Evolutionary conservation across 2,329 filamentous ascomycete genomes (phyloP), one percentile per base, ranked within the genome.

Genomic region (Fusarium poae): DNA sequence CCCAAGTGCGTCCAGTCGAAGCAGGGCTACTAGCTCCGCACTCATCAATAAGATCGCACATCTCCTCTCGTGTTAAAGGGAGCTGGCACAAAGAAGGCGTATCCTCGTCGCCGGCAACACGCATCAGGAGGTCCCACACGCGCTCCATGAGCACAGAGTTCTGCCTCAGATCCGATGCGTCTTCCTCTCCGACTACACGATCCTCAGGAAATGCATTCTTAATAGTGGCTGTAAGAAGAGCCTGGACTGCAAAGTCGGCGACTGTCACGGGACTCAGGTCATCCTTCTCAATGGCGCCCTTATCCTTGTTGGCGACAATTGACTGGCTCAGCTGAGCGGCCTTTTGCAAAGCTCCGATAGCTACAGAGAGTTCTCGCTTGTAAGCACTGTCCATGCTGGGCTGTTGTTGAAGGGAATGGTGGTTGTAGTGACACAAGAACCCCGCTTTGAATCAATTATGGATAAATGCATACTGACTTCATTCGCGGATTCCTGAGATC

Each of bases 211-310:
- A 88, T 6, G 82, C 81, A 55, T 75, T 62, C 54, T 83, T 82
- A 59, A 88, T 77, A 3, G 83, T 84, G 37, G 81, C 77, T 8
- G 84, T 84, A 40, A 88, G 79, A 7, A 88, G 79, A 1, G 85
- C 85, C 71, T 88, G 86, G 59, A 87, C 83, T 55, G 86, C 86
- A 67, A 88, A 88, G 75, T 89, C 86, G 73, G 84, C 87, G 21
- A 88, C 79, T 0, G 87, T 89, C 46, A 88, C 87, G 4, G 85
- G 86, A 57, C 83, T 86, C 35, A 86, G 77, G 72, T 88, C 86
- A 43, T 83, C 81, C 66, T 89, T 89, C 61, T 83, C 79, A 25
- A 87, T 75, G 25, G 81, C 79, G 56, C 83, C 84, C 71, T 86
- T 86, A 75, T 86, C 83, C 30, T 80, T 77, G 4, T 79, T 74